A percentile compares a stretch with the other conserved stretches of the same genome.
Conservation (phyloP, 2,329 filamentous ascomycete genomes). For the Ceratocystis eucalypticola region DNA sequence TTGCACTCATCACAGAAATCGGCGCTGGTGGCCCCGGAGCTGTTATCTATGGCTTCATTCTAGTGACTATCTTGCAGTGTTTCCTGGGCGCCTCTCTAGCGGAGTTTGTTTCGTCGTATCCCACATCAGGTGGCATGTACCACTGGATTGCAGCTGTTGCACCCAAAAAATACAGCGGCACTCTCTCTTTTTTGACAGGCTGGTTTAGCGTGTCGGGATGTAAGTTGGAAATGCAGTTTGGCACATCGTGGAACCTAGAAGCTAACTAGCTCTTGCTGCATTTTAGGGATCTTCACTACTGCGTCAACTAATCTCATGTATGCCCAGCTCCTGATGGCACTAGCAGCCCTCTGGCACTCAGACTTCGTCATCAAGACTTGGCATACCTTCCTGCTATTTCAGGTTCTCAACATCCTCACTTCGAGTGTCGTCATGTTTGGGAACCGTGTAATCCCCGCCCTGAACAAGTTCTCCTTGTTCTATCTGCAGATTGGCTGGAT, state of each 20-base stretch:
- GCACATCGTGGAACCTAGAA: too few species aligned
- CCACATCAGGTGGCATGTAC: constrained; percentile 37
- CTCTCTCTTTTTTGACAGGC: constrained; percentile 16
- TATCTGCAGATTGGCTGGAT: constrained; percentile 37
- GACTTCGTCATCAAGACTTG: constrained; percentile 30
- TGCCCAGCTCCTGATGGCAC: constrained; percentile 30
- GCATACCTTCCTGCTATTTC: constrained; percentile 36
- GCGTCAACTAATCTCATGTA: constrained; percentile 34
- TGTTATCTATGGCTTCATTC: constrained; percentile 38
- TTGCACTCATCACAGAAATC: constrained; percentile 34
- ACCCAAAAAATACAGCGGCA: constrained; percentile 22
- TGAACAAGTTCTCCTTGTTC: constrained; percentile 34
- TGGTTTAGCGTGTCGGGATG: constrained; percentile 19
- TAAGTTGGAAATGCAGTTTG: constrained; percentile 4
- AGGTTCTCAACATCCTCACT: constrained; percentile 32
- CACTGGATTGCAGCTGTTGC: constrained; percentile 38
- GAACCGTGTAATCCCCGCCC: constrained; percentile 31
- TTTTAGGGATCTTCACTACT: constrained; percentile 30
- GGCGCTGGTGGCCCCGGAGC: constrained; percentile 35
- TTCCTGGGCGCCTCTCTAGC: constrained; percentile 32
- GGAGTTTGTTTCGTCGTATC: constrained; percentile 36
- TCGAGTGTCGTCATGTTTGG: constrained; percentile 35
- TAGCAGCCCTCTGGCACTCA: constrained; percentile 30
- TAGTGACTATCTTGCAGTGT: constrained; percentile 34
- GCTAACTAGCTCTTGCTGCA: too few species aligned